Base-by-base conservation (phyloP, 2,329 filamentous ascomycete species). In the Alternaria arborescens region DNA sequence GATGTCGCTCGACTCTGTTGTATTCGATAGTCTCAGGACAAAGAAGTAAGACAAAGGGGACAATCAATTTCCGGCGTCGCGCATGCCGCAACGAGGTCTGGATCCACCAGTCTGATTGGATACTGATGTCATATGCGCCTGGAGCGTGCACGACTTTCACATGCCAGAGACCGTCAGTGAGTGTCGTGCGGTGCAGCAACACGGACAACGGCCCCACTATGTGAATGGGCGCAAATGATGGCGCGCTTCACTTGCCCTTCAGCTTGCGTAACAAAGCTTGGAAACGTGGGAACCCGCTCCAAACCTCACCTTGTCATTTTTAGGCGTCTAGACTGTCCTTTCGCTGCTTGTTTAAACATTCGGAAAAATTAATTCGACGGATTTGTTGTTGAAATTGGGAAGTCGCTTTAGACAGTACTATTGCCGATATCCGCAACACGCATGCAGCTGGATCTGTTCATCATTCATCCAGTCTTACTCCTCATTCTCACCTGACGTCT, bases 121-220 rank as follows among this genome's bases (percentile, higher is more conserved):
- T 60, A 43, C 62, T 60, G 62, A 65, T 62, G 59, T 64, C 62
- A 62, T 64, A 46, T 32, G 22, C 44, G 38, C 42, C 3, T 50
- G 57, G 51, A 36, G 51, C 61, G 61, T 59, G 61, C 18, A 36
- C 52, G 18, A 52, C 52, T 66, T 66, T 66, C 63, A 66, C 63
- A 66, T 66, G 63, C 30, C 40, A 55, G 52, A 34, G 18, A 40
- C 28, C 4, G 32, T 24, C 46, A 34, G 18, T 22, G 11, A 10
- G 47, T 56, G 34, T 41, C 36, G 36, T 36, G 54, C 30, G 43
- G 41, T 38, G 40, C 36, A 44, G 52, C 34, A 52, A 55, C 44
- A 65, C 60, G 60, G 60, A 65, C 30, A 46, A 55, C 58, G 63
- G 63, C 63, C 63, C 63, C 63, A 64, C 62, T 38, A 3, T 50